Percentiles rank a stretch among this genome's conserved stretches.
phyloP scores from a whole-genome alignment of 176 grass and related monocot genomes.

The Stipa capillata region DNA sequence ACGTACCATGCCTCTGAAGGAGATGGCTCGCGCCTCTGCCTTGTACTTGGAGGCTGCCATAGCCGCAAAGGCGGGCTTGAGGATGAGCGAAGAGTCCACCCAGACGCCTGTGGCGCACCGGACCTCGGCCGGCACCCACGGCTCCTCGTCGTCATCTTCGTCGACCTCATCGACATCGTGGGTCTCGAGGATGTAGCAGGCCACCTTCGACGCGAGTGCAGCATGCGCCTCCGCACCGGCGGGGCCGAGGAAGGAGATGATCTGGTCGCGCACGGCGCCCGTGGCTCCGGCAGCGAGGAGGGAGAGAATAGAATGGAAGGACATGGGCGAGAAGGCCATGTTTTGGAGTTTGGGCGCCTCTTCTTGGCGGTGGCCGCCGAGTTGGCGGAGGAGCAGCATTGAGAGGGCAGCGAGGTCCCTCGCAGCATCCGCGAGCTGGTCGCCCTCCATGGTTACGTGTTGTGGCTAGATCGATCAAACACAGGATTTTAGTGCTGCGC shows the following conservation, averaged over 20 bases:
- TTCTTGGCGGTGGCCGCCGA: background rate
- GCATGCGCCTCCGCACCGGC: background rate
- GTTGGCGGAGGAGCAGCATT: background rate
- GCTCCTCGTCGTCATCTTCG: background rate
- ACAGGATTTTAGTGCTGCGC: too few relatives aligned
- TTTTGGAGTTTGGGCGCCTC: too few relatives aligned
- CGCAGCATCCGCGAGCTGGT: background rate
- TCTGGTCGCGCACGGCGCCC: background rate
- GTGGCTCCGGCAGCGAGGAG: slow-evolving; percentile 7
- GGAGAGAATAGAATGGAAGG: slow-evolving; percentile 3
- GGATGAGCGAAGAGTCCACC: slow-evolving; percentile 7
- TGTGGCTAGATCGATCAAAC: too few relatives aligned
- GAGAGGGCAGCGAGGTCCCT: background rate
- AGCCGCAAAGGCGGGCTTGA: background rate
- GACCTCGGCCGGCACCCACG: background rate
- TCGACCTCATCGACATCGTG: too few relatives aligned
- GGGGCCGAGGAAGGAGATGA: slow-evolving; percentile 13
- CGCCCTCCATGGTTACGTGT: too few relatives aligned
- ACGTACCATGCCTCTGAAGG: background rate
- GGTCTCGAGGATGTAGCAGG: background rate
- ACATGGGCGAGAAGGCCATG: background rate
- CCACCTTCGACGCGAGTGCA: background rate
- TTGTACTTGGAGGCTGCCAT: background rate
- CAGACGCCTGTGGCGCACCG: slow-evolving; percentile 12
- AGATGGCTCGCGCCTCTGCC: background rate